Conservation (phyloP, 2,329 filamentous ascomycete genomes). For the Botrytis porri region DNA sequence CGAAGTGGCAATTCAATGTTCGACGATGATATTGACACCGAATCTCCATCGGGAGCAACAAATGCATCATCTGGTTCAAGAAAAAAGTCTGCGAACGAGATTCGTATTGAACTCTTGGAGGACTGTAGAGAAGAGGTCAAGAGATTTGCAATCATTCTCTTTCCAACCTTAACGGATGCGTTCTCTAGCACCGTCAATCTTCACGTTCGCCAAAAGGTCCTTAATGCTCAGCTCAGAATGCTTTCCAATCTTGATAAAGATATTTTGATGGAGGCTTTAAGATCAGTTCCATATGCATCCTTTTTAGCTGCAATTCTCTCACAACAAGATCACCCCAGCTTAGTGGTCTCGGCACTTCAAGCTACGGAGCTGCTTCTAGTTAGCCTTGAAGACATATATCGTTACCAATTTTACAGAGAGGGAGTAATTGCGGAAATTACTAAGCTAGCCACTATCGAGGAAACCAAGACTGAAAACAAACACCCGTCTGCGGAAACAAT, state of each 20-base stretch:
- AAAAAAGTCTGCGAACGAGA: constrained; percentile 66
- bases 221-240: constrained; percentile 97
- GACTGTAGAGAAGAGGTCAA: constrained; percentile 84
- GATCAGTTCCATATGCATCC: constrained; percentile 88
- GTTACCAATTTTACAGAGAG: constrained; percentile 95
- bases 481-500: constrained; percentile 25
- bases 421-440: constrained; percentile 90
- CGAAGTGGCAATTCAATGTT: constrained; percentile 47
- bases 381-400: constrained; percentile 82
- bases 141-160: constrained; percentile 86
- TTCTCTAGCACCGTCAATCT: constrained; percentile 98
- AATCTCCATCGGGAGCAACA: constrained; percentile 41
- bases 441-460: constrained; percentile 60
- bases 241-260: constrained; percentile 85
- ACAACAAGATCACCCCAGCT: constrained; percentile 84
- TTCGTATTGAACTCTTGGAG: constrained; percentile 75
- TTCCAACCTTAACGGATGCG: constrained; percentile 92
- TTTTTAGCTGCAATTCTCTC: constrained; percentile 93
- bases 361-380: constrained; percentile 84
- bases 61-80: constrained; percentile 44
- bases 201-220: constrained; percentile 88
- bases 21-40: constrained; percentile 47
- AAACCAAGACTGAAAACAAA: constrained; percentile 24
- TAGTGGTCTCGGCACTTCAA: constrained; percentile 84
- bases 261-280: constrained; percentile 81